phyloP scores from a whole-genome alignment of 495 filamentous ascomycete genomes.

The Hyaloscypha bicolor region DNA sequence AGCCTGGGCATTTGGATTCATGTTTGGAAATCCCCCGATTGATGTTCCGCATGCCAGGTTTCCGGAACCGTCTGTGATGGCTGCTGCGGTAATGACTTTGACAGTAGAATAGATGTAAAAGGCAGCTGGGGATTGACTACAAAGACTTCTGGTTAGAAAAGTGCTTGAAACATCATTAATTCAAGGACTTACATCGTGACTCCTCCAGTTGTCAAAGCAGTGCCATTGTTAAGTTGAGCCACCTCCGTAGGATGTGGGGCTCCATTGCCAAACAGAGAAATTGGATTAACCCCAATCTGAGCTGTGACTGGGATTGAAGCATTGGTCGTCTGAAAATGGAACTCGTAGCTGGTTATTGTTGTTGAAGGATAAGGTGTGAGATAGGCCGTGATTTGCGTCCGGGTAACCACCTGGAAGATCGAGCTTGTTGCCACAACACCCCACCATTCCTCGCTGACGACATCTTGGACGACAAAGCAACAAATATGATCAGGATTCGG shows the following conservation, averaged over 20 bases:
- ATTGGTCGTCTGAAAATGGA: not conserved
- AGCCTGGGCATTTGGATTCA: conserved; percentile 23
- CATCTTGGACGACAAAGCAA: conserved; percentile 23
- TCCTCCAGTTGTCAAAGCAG: conserved; percentile 8
- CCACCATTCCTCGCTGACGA: conserved; percentile 17
- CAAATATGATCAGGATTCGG: not conserved
- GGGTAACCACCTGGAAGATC: not conserved
- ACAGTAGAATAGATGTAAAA: conserved; percentile 24
- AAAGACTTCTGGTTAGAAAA: not conserved
- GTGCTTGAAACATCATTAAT: not conserved
- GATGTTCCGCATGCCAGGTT: conserved; percentile 17
- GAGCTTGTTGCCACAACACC: not conserved
- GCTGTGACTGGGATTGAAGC: not conserved
- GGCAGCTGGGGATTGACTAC: conserved; percentile 19
- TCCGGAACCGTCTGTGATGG: conserved; percentile 8
- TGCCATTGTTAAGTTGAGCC: not conserved
- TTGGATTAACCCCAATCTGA: conserved; percentile 12
- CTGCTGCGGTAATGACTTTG: conserved; percentile 16
- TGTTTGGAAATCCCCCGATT: conserved; percentile 4
- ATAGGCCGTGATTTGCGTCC: conserved; percentile 13
- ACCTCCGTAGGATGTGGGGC: conserved; percentile 7
- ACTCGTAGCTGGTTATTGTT: conserved; percentile 6
- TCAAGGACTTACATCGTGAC: conserved; percentile 13
- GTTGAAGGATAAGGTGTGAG: conserved; percentile 9
- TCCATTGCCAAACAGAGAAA: conserved; percentile 3